Base-by-base conservation (phyloP, 768 basidiomycete species). In the Glaciozyma antarctica region DNA sequence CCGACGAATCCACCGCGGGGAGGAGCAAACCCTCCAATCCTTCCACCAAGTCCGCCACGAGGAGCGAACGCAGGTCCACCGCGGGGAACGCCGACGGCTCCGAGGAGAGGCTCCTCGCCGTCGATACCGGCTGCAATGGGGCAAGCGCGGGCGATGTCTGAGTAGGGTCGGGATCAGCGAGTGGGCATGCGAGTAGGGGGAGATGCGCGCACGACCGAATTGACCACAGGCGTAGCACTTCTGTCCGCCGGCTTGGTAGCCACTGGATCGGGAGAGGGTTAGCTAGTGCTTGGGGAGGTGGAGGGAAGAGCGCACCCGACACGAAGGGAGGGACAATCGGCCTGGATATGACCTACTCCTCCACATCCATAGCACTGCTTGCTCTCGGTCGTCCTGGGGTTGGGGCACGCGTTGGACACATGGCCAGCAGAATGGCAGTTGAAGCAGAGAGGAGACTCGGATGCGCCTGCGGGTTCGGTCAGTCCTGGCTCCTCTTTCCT, bases 351-450 rank as follows among this genome's bases (percentile, higher is more conserved):
- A 5, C 34, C 43, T 8, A 49, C 17, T 30, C 47, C 21, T 12
- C 52, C 32, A 63, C 68, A 69, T n/a, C 54, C 60, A 60, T 64
- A 70, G 65, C 65, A 70, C 57, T 68, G 60, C 60, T 68, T 63
- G 48, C 58, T 57, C 43, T 68, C 70, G 22, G 61, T 41, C 22
- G 62, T 62, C 58, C 67, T 64, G n/a, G 66, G 66, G 41, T 53
- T 49, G 38, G 61, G 59, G 64, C 69, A 70, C 28, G 65, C 66
- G 61, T 64, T 67, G 53, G 63, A 64, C 65, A 65, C 65, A 61
- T 70, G 69, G 3, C 66, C 69, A 28, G 65, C 63, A 58, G 60
- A 57, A 41, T 63, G 57, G 58, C 69, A 70, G 69, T 70, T 70
- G 69, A 60, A 70, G 69, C 69, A 67, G 21, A 67, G 52, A 5